A percentile compares a stretch with the other conserved stretches of the same genome.
Conservation (phyloP, 2,329 filamentous ascomycete species). For the Pyrenophora teres region DNA sequence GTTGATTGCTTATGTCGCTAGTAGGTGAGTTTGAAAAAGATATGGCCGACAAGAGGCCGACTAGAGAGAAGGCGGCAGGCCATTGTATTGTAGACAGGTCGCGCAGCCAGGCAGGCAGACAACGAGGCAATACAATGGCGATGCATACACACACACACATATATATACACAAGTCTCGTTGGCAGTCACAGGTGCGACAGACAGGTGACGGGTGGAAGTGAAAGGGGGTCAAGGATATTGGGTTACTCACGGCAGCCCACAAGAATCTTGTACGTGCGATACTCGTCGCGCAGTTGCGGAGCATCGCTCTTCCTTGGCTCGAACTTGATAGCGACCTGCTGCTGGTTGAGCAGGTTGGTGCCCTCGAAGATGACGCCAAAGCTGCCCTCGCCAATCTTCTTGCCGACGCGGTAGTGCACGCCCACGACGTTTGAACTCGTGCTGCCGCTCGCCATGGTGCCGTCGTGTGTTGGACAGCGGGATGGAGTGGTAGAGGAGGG, state of each 20-base stretch:
- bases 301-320: constrained; percentile 99
- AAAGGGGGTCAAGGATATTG: constrained; percentile 10
- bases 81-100: too few species aligned
- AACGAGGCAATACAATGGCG: too few species aligned
- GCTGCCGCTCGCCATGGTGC: constrained; percentile 80
- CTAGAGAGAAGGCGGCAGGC: too few species aligned
- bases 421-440: constrained; percentile 96
- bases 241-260: constrained; percentile 91
- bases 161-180: not conserved
- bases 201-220: constrained; percentile 14
- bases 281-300: constrained; percentile 96
- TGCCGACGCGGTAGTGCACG: constrained; percentile 97
- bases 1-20: too few species aligned
- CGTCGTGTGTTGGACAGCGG: constrained; percentile 6
- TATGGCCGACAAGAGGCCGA: too few species aligned
- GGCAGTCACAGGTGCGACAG: not conserved
- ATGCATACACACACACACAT: not conserved
- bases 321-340: constrained; percentile 99
- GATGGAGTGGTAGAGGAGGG: constrained; percentile 8
- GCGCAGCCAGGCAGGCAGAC: too few species aligned
- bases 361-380: constrained; percentile 99
- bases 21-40: too few species aligned
- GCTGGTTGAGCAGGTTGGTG: constrained; percentile 97
- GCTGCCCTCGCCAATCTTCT: constrained; percentile 98
- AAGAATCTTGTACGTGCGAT: constrained; percentile 98